Percentiles rank a stretch among this genome's conserved stretches.
These are phyloP conservation scores for Craspedostauros australis DNA, from an alignment of 108 stramenopile species.

Conservation along the genomic window DNA sequence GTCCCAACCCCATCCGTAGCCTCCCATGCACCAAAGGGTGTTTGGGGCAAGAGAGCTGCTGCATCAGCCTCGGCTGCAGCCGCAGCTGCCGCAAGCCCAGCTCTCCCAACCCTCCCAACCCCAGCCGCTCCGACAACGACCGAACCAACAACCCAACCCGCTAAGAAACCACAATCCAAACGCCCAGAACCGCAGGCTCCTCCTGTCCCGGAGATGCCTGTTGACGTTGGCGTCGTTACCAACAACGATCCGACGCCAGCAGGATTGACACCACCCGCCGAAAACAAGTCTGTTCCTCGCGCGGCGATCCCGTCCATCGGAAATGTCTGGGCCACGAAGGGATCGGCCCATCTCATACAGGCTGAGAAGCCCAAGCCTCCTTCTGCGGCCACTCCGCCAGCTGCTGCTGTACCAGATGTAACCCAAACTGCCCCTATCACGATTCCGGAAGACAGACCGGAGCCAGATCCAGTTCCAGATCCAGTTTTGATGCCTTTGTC, in stretches of 20 bases:
- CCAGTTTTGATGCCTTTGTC: no score
- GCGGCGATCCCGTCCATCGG: conserved; percentile 32
- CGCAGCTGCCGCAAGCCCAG: conserved; percentile 2
- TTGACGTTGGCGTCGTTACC: conserved; percentile 28
- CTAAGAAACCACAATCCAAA: no score
- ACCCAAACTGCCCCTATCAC: no score
- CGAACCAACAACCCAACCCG: no score
- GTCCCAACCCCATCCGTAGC: conserved; percentile 39
- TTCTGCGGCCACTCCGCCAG: conserved; percentile 33
- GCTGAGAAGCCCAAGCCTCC: conserved; percentile 51
- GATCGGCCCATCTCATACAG: conserved; percentile 79
- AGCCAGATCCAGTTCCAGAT: no score
- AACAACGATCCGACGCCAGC: conserved; percentile 49
- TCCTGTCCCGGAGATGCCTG: conserved; percentile 3
- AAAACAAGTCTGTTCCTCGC: conserved; percentile 10
- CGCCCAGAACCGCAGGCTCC: conserved; percentile 1
- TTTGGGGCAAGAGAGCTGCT: conserved; percentile 48
- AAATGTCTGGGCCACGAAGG: conserved; percentile 88
- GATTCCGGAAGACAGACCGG: no score
- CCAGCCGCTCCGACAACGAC: no score
- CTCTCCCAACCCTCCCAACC: conserved; percentile 13
- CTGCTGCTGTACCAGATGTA: conserved; percentile 21
- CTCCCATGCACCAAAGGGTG: conserved; percentile 50
- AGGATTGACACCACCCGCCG: conserved; percentile 8
- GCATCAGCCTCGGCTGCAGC: conserved; percentile 26